These are phyloP conservation scores for Yamadazyma friedrichii DNA, from an alignment of 1,139 yeast genomes.

Conservation along the genomic window DNA sequence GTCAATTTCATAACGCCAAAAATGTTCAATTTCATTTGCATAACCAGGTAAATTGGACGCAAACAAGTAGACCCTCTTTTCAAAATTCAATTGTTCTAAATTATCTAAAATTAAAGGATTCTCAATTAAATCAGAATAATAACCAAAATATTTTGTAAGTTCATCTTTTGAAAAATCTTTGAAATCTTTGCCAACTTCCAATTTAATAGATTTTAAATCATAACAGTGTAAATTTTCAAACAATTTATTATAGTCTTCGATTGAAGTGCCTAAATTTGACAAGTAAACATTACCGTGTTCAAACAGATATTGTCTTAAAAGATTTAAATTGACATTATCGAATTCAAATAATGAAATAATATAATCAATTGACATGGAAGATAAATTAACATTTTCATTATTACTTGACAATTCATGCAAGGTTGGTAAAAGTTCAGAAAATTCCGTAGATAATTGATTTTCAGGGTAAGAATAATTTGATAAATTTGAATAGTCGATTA, in stretches of 20 bases:
- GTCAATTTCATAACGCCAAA: too few species aligned
- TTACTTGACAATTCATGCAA: conserved; percentile 11
- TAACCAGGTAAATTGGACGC: too few species aligned
- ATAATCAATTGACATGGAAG: conserved; percentile 12
- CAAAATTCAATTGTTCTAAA: conserved; percentile 1
- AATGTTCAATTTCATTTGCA: too few species aligned
- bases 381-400: conserved; percentile 11
- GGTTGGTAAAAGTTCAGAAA: conserved; percentile 11
- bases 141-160: conserved; percentile 13
- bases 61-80: too few species aligned
- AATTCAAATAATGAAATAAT: conserved; percentile 11
- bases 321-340: conserved; percentile 4
- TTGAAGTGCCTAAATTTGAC: conserved; percentile 11
- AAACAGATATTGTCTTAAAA: conserved; percentile 10
- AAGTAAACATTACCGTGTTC: conserved; percentile 14
- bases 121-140: conserved; percentile 12
- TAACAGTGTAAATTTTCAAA: conserved; percentile 8
- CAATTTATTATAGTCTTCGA: conserved; percentile 12
- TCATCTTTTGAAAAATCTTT: conserved; percentile 8
- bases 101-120: conserved; percentile 7
- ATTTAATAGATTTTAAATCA: conserved; percentile 10
- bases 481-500: conserved; percentile 16
- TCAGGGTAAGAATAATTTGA: conserved; percentile 12
- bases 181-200: conserved; percentile 11
- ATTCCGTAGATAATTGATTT: conserved; percentile 12